Evolutionary conservation across 768 basidiomycete genomes (phyloP), one percentile per base, ranked within the genome.

Genomic region (Psilocybe sp.): DNA sequence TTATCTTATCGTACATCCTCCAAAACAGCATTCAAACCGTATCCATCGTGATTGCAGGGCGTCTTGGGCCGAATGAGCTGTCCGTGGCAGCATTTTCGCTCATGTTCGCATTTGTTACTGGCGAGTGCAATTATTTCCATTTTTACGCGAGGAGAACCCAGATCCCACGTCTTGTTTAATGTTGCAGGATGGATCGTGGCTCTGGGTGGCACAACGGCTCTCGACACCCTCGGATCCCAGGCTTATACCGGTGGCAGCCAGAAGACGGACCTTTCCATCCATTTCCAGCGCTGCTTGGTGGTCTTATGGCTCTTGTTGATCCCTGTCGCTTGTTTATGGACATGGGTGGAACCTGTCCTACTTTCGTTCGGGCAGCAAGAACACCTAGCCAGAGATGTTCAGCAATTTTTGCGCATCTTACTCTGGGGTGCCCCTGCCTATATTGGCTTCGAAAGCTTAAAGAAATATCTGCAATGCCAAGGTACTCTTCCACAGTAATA

Each of bases 381-480:
- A 14, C 63, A 61, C 9, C 77, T 90, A 36, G 80, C 82, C 53
- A 66, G 64, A 40, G 80, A 85, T 54, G 84, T 86, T 0, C 83
- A 89, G 59, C 56, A 60, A 12, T 88, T 87, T 60, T 68, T 90
- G 57, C 80, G 87, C 7, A 63, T 89, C 28, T 67, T 89, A 41
- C 73, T 82, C 40, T 39, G 83, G 36, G 85, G 80, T 1, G 84
- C 82, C 0, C 89, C 89, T 0, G 87, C 79, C 2, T 88, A 87
- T 59, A 80, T 88, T 57, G 85, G 79, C 2, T 88, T 88, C 50
- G 86, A 90, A 63, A 82, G 80, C 49, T 69, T 89, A 57, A 89
- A 89, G 64, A 89, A 87, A 65, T 90, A 88, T 64, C 63, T 90
- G 19, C 88, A 89, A 60, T 88, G 86, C 50, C 87, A 90, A 72